These are phyloP conservation scores for Neonectria neomacrospora DNA, from an alignment of 2,329 filamentous ascomycete species.

Conservation along the genomic window DNA sequence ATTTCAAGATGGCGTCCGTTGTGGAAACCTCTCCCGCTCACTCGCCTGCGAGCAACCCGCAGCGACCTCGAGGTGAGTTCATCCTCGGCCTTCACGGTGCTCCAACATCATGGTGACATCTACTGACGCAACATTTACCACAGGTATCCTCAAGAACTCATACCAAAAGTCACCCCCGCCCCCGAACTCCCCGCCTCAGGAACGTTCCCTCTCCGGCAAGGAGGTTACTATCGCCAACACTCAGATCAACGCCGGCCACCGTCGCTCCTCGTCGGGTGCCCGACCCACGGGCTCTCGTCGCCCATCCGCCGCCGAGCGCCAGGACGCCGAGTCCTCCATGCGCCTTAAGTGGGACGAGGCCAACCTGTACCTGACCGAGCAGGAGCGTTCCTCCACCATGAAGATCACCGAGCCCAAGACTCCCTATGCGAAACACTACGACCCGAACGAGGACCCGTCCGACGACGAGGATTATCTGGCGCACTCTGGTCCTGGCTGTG, in stretches of 20 bases:
- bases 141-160: conserved; percentile 95
- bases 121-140: conserved; percentile 1
- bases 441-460: conserved; percentile 86
- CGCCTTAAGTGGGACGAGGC: conserved; percentile 98
- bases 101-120: conserved; percentile 1
- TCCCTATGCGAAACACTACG: conserved; percentile 91
- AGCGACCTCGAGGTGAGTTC: conserved; percentile 59
- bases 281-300: conserved; percentile 75
- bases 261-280: conserved; percentile 79
- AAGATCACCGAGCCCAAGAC: conserved; percentile 99
- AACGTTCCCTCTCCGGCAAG: conserved; percentile 71
- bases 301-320: conserved; percentile 64
- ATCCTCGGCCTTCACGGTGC: neutral
- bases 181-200: conserved; percentile 59
- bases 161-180: conserved; percentile 71
- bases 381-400: conserved; percentile 95
- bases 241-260: conserved; percentile 89
- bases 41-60: conserved; percentile 54
- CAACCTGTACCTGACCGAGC: conserved; percentile 96
- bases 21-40: conserved; percentile 54
- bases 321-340: conserved; percentile 66
- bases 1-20: conserved; percentile 54
- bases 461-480: conserved; percentile 68
- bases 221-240: conserved; percentile 96
- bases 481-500: conserved; percentile 43